A percentile compares a stretch with the other conserved stretches of the same genome.
These are phyloP conservation scores for Phytophthora citricola DNA, from an alignment of 352 stramenopile genomes.

Conservation along the genomic window DNA sequence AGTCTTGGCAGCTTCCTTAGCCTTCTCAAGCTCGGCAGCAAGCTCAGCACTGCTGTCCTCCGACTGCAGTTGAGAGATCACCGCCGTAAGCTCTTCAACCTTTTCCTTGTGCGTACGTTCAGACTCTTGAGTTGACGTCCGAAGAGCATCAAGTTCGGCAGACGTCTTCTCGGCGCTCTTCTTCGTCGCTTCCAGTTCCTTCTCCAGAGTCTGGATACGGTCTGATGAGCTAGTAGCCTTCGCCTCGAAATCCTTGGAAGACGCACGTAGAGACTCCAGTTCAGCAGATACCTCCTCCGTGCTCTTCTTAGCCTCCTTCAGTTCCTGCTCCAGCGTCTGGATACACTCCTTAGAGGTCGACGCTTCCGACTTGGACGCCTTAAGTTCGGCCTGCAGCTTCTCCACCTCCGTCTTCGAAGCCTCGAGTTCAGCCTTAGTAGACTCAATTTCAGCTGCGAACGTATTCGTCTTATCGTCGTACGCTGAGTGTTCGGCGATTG, in stretches of 20 bases:
- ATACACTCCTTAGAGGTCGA: constrained; percentile 25
- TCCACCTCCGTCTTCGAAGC: constrained; percentile 20
- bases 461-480: constrained; percentile 40
- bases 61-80: constrained; percentile 40
- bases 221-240: constrained; percentile 18
- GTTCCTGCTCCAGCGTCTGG: constrained; percentile 28
- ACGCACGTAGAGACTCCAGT: constrained; percentile 24
- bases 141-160: constrained; percentile 26
- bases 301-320: constrained; percentile 16
- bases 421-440: constrained; percentile 32
- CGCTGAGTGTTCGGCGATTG: constrained; percentile 37
- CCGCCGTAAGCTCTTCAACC: constrained; percentile 34
- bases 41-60: constrained; percentile 37
- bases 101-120: constrained; percentile 40
- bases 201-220: constrained; percentile 38
- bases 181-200: constrained; percentile 37
- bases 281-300: constrained; percentile 9
- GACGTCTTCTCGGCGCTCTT: constrained; percentile 13
- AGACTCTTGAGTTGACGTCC: constrained; percentile 29
- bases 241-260: constrained; percentile 24
- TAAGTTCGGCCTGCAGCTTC: constrained; percentile 37
- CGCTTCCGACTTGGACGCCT: constrained; percentile 20
- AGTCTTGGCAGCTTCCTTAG: constrained; percentile 29
- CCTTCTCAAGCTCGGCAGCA: constrained; percentile 37
- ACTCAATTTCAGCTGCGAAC: constrained; percentile 39